phyloP scores from a whole-genome alignment of 164 flowering plant genomes.

The Tetracentron sinense region DNA sequence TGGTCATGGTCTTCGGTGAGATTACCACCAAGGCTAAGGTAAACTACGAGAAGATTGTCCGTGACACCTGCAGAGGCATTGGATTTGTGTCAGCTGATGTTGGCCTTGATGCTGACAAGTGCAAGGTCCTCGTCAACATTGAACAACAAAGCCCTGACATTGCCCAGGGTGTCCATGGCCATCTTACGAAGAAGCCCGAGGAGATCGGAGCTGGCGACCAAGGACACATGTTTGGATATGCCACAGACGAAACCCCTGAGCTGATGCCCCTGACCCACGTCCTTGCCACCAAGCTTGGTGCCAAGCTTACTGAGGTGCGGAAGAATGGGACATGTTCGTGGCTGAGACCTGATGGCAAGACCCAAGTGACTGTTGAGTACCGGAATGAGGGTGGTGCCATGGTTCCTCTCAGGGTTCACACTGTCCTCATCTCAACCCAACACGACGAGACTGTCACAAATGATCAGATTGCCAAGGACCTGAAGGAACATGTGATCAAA shows the following conservation, averaged over 20 bases:
- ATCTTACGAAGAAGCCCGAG: constrained; percentile 53
- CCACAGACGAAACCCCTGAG: constrained; percentile 59
- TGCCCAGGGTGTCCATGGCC: constrained; percentile 62
- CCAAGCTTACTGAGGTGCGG: constrained; percentile 63
- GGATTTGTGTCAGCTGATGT: constrained; percentile 53
- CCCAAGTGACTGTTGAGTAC: constrained; percentile 73
- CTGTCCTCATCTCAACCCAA: constrained; percentile 70
- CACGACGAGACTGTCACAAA: constrained; percentile 72
- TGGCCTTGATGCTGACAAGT: constrained; percentile 58
- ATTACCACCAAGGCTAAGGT: constrained; percentile 54
- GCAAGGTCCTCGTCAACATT: constrained; percentile 53
- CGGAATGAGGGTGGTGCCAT: constrained; percentile 57
- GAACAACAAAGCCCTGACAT: constrained; percentile 56
- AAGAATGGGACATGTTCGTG: constrained; percentile 64
- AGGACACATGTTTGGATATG: constrained; percentile 62
- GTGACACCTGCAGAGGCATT: constrained; percentile 60
- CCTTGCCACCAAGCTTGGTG: constrained; percentile 57
- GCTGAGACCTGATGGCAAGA: constrained; percentile 76
- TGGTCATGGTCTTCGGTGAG: constrained; percentile 63
- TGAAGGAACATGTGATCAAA: constrained; percentile 63
- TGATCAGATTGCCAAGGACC: constrained; percentile 51
- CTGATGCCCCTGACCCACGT: constrained; percentile 67
- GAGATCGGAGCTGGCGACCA: constrained; percentile 69
- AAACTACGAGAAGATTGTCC: constrained; percentile 50
- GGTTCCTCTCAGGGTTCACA: constrained; percentile 66